Evolutionary conservation across 805 yeast species (phyloP), one percentile per base, ranked within the genome.

Genomic region (Tetrapisispora nanseiensis): DNA sequence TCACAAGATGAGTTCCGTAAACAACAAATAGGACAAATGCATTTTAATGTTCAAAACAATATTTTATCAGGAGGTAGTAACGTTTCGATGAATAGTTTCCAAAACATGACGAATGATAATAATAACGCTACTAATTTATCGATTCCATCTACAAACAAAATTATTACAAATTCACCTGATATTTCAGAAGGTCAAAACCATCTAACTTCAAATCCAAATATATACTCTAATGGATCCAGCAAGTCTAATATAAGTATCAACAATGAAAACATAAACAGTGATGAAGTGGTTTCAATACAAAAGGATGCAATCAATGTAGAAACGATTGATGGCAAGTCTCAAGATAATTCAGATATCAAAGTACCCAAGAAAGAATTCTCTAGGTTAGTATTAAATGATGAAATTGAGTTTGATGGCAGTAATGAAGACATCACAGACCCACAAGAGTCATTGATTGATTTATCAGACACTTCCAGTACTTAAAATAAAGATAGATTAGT

Each of bases 11-110:
- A 37, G 13, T 37, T 37, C 21, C 40, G 27, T 12, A 33, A 37
- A n/a, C 40, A 27, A 21, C 40, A 37, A n/a, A n/a, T n/a, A 28
- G 37, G 13, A 23, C 40, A 37, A 28, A 11, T 20, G 8, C 38
- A 35, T 35, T n/a, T 35, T 7, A 23, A 35, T 24, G 15, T 24
- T 10, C 38, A 35, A 12, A 26, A 26, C 10, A 26, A 35, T 26
- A 11, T 35, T 3, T 10, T 35, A 26, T 24, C 31, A 6, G 38
- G 38, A 10, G 38, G 38, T 15, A 35, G 38, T 23, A 35, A 35
- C 15, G 10, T 35, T 9, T 35, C 38, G 16, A 20, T 35, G 10
- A 35, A 23, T 24, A 35, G 31, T 22, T 22, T 33, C 22, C n/a
- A n/a, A n/a, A n/a, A n/a, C n/a, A n/a, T n/a, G n/a, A n/a, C n/a